A percentile compares a stretch with the other conserved stretches of the same genome.
phyloP scores from a whole-genome alignment of 2,329 filamentous ascomycete genomes.

The Pestalotiopsis sp. region DNA sequence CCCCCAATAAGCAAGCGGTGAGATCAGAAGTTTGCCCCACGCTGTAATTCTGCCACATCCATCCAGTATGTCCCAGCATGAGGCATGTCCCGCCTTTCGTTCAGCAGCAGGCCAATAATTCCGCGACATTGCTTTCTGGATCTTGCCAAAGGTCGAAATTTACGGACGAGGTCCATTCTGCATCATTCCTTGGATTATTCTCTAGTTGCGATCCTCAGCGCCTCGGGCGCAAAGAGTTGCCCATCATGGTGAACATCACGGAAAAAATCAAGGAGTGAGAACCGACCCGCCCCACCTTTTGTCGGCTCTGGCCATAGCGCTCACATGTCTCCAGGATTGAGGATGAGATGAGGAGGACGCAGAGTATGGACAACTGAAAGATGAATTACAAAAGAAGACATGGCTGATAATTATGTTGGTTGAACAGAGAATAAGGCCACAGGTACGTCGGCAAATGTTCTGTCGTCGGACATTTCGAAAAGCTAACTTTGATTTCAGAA shows the following conservation, averaged over 20 bases:
- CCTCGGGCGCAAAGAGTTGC: slow-evolving; percentile 16
- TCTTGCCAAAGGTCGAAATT: background rate
- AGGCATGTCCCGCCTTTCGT: background rate
- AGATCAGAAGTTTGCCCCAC: slow-evolving; percentile 4
- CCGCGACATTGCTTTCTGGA: background rate
- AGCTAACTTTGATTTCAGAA: slow-evolving; percentile 56
- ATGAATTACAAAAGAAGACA: background rate
- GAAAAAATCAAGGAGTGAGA: slow-evolving; percentile 99
- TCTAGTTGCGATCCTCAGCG: background rate
- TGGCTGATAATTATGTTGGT: slow-evolving; percentile 30
- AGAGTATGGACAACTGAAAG: slow-evolving; percentile 67
- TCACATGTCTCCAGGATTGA: slow-evolving; percentile 73
- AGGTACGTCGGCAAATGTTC: slow-evolving; percentile 51
- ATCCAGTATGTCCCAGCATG: background rate
- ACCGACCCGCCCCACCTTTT: background rate
- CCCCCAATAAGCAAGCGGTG: slow-evolving; percentile 5
- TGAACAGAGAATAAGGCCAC: slow-evolving; percentile 94
- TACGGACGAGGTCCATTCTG: background rate
- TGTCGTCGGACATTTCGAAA: background rate
- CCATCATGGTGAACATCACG: slow-evolving; percentile 96
- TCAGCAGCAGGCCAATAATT: background rate
- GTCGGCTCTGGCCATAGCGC: slow-evolving; percentile 22
- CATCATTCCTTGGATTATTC: background rate
- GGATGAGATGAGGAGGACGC: slow-evolving; percentile 98
- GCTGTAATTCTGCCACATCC: slow-evolving; percentile 10